Base-by-base conservation (phyloP, 352 stramenopile genomes). In the Phytophthora pinifolia region DNA sequence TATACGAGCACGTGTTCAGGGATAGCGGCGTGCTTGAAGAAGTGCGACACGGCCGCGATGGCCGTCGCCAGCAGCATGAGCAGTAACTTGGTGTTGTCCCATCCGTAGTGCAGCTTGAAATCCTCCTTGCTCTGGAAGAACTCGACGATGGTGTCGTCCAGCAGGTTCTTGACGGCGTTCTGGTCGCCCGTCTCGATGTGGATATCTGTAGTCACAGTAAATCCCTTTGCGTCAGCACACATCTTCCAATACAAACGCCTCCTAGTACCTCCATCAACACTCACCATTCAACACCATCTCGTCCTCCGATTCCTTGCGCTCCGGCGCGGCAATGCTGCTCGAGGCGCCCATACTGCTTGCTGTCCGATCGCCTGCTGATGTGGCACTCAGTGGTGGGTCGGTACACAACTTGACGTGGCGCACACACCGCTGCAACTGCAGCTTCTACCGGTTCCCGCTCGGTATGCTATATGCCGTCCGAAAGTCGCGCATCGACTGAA, bases 101-200 rank as follows among this genome's bases (percentile, higher is more conserved):
- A 88, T 27, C 72, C 79, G 50, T 93, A 92, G 42, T 89, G 74
- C 25, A 91, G 65, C 39, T 67, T 58, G 38, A 77, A 88, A 4
- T 78, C 60, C 25, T 71, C 43, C 43, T 79, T 84, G 17, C 70
- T 67, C 52, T 90, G 57, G 47, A 91, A 89, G 50, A 83, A 79
- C 62, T 92, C 85, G 46, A 74, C 56, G 44, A 95, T 75, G 14
- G 75, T 79, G 54, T 95, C 85, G 59, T 95, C 85, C 47, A 95
- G 65, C 33, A 95, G 71, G 56, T 93, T 93, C 65, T 92, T 92
- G 29, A 95, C 83, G 13, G 83, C 85, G 36, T 89, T 89, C 53
- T 93, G 83, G 67, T 95, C 85, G 8, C 81, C 83, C 32, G 79
- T 88, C 62, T 95, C 83, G 35, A 93, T 83, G 67, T 92, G 65